These are phyloP conservation scores for Margaritispora aquatica DNA, from an alignment of 495 filamentous ascomycete species.

Conservation along the genomic window DNA sequence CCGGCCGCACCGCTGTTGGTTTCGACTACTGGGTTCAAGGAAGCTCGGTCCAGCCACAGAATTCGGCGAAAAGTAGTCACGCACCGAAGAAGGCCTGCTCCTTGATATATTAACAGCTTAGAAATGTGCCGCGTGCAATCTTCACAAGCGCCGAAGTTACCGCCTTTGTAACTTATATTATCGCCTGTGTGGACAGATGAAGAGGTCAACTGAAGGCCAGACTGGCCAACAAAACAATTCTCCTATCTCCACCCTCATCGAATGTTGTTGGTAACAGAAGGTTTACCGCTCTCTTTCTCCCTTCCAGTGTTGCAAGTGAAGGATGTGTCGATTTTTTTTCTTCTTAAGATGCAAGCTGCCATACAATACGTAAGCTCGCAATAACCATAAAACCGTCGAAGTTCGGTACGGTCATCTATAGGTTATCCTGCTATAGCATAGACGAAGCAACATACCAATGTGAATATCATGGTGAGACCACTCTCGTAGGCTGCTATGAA, in stretches of 20 bases:
- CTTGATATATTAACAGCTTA: neutral
- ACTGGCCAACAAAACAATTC: neutral
- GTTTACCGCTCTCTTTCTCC: neutral
- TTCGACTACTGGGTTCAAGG: neutral
- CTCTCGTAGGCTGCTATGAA: neutral
- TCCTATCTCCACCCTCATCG: neutral
- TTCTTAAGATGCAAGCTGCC: too few relatives aligned
- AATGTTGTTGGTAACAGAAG: neutral
- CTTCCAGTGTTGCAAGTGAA: neutral
- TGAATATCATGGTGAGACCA: neutral
- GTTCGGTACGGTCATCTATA: neutral
- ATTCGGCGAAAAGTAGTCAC: neutral
- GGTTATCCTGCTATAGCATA: too few relatives aligned
- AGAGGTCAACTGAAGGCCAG: neutral
- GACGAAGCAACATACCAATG: too few relatives aligned
- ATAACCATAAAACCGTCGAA: too few relatives aligned
- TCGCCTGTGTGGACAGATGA: conserved; percentile 5
- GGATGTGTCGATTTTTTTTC: too few relatives aligned
- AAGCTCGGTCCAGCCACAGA: neutral
- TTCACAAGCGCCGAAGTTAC: neutral
- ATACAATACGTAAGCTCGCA: too few relatives aligned
- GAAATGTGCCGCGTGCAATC: neutral
- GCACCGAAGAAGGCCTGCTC: neutral
- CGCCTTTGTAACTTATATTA: neutral
- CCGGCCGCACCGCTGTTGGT: too few relatives aligned